Conservation (phyloP, 2,329 filamentous ascomycete genomes). For the Alternaria sp. region DNA sequence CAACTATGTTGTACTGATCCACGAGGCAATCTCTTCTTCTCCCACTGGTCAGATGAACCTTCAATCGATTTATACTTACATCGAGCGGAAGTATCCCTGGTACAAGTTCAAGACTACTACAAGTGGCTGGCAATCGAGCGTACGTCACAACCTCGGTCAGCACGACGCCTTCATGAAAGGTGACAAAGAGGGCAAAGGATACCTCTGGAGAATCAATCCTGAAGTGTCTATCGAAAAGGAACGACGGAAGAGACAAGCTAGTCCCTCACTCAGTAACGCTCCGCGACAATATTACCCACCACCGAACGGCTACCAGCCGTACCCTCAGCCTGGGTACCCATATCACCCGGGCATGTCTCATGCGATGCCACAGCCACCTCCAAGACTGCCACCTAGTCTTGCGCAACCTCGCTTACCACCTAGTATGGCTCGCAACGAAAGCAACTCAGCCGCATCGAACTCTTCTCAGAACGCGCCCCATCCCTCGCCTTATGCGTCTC, state of each 20-base stretch:
- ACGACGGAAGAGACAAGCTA: constrained; percentile 60
- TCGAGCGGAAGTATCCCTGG: constrained; percentile 70
- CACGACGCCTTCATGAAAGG: constrained; percentile 67
- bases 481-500: constrained; percentile 49
- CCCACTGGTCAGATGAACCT: constrained; percentile 66
- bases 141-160: constrained; percentile 70
- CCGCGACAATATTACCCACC: constrained; percentile 47
- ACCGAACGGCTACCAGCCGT: constrained; percentile 41
- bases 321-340: constrained; percentile 39
- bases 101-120: constrained; percentile 68
- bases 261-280: constrained; percentile 51
- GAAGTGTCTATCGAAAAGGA: constrained; percentile 68
- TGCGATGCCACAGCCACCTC: constrained; percentile 41
- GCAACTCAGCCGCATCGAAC: constrained; percentile 33
- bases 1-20: constrained; percentile 71
- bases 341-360: constrained; percentile 46
- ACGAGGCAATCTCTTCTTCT: constrained; percentile 67
- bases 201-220: constrained; percentile 68
- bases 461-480: constrained; percentile 39
- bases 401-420: constrained; percentile 48
- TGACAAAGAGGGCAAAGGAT: constrained; percentile 69
- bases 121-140: constrained; percentile 72
- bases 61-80: constrained; percentile 71
- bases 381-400: constrained; percentile 42
- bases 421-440: constrained; percentile 45